Base-by-base conservation (phyloP, 1,284 basidiomycete species). In the Cryptococcus sp. region DNA sequence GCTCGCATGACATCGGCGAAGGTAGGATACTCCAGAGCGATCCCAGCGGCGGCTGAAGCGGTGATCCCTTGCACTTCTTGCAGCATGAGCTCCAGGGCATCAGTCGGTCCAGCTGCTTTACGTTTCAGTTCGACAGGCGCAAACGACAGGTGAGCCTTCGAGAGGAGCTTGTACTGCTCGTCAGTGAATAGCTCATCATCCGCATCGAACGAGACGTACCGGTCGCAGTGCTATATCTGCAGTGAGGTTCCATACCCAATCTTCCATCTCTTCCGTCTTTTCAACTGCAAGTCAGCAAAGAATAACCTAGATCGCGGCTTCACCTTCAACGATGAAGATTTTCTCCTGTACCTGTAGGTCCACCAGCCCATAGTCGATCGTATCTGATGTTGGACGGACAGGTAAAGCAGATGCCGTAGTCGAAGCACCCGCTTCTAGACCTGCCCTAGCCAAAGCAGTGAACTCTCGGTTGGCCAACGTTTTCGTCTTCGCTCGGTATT, bases 31-130 rank as follows among this genome's bases (percentile, higher is more conserved):
- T 58, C 53, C 1, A 53, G 48, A 0, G 59, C 53, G 26, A 74
- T 66, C 2, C 67, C 66, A 3, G 47, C 47, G 2, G 72, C 64
- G 0, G 67, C 69, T 14, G 59, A 63, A 4, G 57, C 45, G 1
- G 73, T 74, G 23, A 74, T 57, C 2, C 69, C 68, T 34, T 67
- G 65, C 3, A 74, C 61, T 43, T 72, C 68, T 51, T 71, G 63
- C 5, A 74, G 60, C 68, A 73, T 73, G 25, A 69, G 55, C 46
- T 69, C 63, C 38, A 73, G 60, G 0, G 63, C 57, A 22, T 69
- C 58, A 5, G 45, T 50, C 0, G 64, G 58, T 3, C 48, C 51
- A 2, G 53, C 22, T 0, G 56, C 59, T 38, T 66, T 67, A n/a
- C 51, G 40, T n/a, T 14, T 58, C 22, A 51, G 45, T 9, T 55